phyloP scores from a whole-genome alignment of 1,284 basidiomycete species.

The Naganishia sp. region DNA sequence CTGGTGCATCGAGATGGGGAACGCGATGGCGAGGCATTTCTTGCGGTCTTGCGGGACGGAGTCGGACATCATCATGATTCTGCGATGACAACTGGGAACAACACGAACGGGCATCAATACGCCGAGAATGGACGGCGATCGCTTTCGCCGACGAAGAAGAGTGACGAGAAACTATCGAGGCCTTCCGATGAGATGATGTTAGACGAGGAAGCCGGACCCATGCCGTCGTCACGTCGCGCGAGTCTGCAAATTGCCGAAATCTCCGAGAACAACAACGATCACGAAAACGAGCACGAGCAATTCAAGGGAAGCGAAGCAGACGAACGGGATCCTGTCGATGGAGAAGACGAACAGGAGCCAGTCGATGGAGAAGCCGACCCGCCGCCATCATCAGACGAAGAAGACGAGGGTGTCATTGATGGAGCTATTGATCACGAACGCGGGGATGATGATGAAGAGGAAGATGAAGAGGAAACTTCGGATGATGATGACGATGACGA shows the following conservation, averaged over 20 bases:
- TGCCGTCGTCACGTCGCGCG: not conserved
- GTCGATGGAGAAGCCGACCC: not conserved
- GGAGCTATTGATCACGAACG: constrained; percentile 25
- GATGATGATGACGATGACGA: constrained; percentile 31
- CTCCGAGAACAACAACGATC: not conserved
- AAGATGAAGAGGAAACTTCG: constrained; percentile 32
- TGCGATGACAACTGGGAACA: not conserved
- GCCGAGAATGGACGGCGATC: not conserved
- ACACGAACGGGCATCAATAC: not conserved
- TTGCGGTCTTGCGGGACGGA: not conserved
- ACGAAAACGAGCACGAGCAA: not conserved
- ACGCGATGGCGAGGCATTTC: not conserved
- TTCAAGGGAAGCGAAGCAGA: not conserved
- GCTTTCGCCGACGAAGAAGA: not conserved
- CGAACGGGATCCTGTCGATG: not conserved
- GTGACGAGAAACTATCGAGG: not conserved
- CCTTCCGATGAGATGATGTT: not conserved
- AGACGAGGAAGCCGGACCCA: not conserved
- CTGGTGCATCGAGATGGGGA: constrained; percentile 2
- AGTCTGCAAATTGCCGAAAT: constrained; percentile 3
- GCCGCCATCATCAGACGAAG: constrained; percentile 7
- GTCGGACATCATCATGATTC: not conserved
- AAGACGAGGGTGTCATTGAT: constrained; percentile 25
- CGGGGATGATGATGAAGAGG: constrained; percentile 31
- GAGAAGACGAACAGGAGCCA: not conserved